Conservation (phyloP, 345 rosid genomes). For the Adansonia digitata region DNA sequence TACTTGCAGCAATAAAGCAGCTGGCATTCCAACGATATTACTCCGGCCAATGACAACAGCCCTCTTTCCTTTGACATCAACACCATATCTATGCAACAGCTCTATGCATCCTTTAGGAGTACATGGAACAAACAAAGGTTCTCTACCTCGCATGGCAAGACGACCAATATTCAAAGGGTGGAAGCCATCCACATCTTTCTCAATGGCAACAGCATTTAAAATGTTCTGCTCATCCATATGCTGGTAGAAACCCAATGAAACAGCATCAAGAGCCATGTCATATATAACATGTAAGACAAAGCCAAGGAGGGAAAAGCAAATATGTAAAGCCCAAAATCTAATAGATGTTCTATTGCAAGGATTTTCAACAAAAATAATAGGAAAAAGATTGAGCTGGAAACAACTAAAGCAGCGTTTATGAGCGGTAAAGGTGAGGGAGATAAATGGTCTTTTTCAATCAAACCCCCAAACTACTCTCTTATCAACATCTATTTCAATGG, state of each 20-base stretch:
- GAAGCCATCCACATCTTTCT: slow-evolving; percentile 92
- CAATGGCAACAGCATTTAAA: slow-evolving; percentile 64
- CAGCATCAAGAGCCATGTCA: background rate
- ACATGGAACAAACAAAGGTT: slow-evolving; percentile 75
- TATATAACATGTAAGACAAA: too few species aligned
- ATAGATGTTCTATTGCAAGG: background rate
- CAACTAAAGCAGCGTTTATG: background rate
- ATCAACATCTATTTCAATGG: background rate
- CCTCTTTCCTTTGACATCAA: slow-evolving; percentile 73
- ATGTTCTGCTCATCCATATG: slow-evolving; percentile 77
- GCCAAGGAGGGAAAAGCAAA: too few species aligned
- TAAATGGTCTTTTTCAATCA: background rate
- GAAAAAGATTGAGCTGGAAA: background rate
- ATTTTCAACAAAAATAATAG: background rate
- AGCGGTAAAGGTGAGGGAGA: background rate
- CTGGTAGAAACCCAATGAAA: slow-evolving; percentile 31
- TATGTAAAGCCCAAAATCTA: background rate
- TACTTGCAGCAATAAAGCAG: slow-evolving; percentile 82
- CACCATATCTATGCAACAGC: slow-evolving; percentile 61
- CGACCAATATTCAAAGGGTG: slow-evolving; percentile 80
- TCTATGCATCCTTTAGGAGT: slow-evolving; percentile 95
- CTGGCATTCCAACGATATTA: slow-evolving; percentile 95
- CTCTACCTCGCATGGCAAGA: slow-evolving; percentile 86
- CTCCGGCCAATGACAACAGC: slow-evolving; percentile 89
- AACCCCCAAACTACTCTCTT: background rate